Conservation (phyloP, 257 asterid species). For the Hygrophila difformis region DNA sequence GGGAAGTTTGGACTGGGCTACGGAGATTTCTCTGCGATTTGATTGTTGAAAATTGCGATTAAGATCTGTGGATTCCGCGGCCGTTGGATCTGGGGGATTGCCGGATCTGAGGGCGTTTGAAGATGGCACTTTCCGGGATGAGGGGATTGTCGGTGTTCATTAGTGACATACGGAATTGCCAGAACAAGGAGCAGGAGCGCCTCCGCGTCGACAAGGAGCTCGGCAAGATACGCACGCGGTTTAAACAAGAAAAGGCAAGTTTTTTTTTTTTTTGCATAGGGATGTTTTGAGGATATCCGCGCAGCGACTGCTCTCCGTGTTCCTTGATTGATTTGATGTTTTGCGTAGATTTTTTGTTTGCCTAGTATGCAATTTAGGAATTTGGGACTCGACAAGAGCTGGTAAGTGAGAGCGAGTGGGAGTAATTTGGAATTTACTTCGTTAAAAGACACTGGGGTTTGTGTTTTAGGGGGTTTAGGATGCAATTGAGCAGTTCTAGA, state of each 20-base stretch:
- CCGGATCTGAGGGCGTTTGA: conserved; percentile 43
- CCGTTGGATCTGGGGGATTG: conserved; percentile 38
- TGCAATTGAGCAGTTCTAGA: neutral
- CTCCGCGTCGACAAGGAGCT: conserved; percentile 96
- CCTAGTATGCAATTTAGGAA: neutral
- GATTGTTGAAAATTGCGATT: conserved; percentile 1
- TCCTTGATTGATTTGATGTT: neutral
- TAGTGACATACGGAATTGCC: conserved; percentile 93
- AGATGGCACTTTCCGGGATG: conserved; percentile 99
- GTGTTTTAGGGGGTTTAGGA: conserved; percentile 6
- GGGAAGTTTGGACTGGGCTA: neutral
- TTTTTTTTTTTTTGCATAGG: conserved; percentile 10
- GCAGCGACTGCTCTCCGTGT: neutral
- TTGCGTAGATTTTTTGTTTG: neutral
- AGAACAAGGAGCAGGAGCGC: conserved; percentile 91
- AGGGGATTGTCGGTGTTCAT: conserved; percentile 97
- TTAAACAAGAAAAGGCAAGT: conserved; percentile 79
- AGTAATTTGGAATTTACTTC: neutral
- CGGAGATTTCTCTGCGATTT: neutral
- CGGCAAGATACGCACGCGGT: conserved; percentile 72
- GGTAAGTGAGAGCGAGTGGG: conserved; percentile 1
- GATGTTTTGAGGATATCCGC: neutral
- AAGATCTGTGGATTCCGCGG: conserved; percentile 20
- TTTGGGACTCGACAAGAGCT: conserved; percentile 13
- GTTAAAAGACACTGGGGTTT: neutral